These are phyloP conservation scores for Acaromyces ingoldii DNA, from an alignment of 1,284 basidiomycete species.

Conservation along the genomic window DNA sequence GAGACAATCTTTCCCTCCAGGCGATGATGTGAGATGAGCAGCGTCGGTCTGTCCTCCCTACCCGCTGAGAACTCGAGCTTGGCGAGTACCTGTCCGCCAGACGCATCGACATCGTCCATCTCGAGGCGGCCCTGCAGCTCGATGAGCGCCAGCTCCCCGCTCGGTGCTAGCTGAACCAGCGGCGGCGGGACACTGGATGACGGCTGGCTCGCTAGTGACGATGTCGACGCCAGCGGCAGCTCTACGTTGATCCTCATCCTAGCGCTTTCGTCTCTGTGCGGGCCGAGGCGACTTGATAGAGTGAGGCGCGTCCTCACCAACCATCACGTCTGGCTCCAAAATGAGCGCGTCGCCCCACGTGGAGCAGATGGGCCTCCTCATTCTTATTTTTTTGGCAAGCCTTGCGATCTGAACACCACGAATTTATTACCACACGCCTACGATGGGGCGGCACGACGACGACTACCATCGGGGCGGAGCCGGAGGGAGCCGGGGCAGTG, in stretches of 20 bases:
- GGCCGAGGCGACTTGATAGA: too few species aligned
- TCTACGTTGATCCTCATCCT: neutral
- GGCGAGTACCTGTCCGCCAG: conserved; percentile 30
- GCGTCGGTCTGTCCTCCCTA: conserved; percentile 64
- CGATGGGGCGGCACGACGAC: too few species aligned
- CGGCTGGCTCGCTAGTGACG: neutral
- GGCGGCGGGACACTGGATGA: neutral
- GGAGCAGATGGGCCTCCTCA: too few species aligned
- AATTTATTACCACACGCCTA: too few species aligned
- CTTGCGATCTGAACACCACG: too few species aligned
- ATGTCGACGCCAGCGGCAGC: neutral
- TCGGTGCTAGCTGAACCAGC: conserved; percentile 20
- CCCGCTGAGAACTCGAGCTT: conserved; percentile 33
- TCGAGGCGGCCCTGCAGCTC: conserved; percentile 48
- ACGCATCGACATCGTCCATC: conserved; percentile 25
- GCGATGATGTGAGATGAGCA: conserved; percentile 78
- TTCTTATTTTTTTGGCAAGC: too few species aligned
- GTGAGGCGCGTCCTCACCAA: too few species aligned
- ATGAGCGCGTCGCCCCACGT: too few species aligned
- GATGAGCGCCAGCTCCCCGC: conserved; percentile 42
- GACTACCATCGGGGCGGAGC: too few species aligned
- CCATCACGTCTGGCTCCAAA: too few species aligned
- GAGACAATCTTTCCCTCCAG: conserved; percentile 77
- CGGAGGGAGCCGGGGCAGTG: too few species aligned
- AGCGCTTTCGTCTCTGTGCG: too few species aligned